A percentile compares a stretch with the other conserved stretches of the same genome.
Evolutionary conservation across 2,329 filamentous ascomycete species (phyloP).

Genomic region (Cryphonectria japonica): DNA sequence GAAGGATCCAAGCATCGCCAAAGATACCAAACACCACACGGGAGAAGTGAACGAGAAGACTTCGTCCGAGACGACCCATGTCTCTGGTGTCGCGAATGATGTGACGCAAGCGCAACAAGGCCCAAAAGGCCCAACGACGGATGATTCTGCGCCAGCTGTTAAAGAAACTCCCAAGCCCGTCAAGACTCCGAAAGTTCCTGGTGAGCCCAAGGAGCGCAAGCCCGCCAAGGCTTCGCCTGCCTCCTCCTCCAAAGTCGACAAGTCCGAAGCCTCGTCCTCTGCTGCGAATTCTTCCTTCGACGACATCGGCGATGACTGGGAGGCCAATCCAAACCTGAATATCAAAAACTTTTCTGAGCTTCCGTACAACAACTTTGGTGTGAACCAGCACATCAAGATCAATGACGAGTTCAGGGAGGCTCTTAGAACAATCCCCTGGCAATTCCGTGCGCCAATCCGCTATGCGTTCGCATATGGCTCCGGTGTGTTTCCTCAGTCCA

Average conservation of each 20-base stretch:
- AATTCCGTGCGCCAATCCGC: conserved; percentile 89
- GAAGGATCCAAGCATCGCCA: neutral
- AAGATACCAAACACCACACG: neutral
- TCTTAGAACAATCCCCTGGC: conserved; percentile 82
- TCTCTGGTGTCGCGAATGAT: neutral
- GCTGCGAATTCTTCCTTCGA: conserved; percentile 33
- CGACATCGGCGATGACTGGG: conserved; percentile 61
- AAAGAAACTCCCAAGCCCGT: neutral
- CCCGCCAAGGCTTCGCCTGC: neutral
- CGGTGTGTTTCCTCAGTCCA: conserved; percentile 85
- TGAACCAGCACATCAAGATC: conserved; percentile 95
- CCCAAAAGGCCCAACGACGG: conserved; percentile 8
- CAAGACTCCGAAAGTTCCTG: neutral
- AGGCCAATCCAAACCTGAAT: conserved; percentile 71
- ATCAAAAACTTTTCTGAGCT: conserved; percentile 77
- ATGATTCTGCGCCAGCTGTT: conserved; percentile 10
- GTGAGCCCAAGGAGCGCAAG: conserved; percentile 12
- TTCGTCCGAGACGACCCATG: neutral
- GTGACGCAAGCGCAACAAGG: conserved; percentile 12
- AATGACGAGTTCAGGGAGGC: conserved; percentile 95
- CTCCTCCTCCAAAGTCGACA: conserved; percentile 29
- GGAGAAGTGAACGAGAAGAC: neutral
- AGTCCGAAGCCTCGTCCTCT: conserved; percentile 36
- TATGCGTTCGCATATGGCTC: conserved; percentile 98
- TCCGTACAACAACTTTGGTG: conserved; percentile 80